Evolutionary conservation across 176 grass and related monocot genomes (phyloP).

Genomic region (Olyra latifolia): DNA sequence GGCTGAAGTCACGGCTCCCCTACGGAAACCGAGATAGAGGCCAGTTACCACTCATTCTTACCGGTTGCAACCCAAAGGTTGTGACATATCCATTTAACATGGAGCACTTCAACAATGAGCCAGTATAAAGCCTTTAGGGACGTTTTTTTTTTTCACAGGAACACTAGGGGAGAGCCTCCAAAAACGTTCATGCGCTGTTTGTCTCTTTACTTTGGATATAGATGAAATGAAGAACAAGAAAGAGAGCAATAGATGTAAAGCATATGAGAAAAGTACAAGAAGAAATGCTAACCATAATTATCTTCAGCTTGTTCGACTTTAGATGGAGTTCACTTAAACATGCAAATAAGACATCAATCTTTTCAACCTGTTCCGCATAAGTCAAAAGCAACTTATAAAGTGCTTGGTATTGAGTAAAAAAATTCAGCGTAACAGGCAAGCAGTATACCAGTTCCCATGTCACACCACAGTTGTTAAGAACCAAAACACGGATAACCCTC

Average conservation of each 20-base stretch:
- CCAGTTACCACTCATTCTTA: too few relatives aligned
- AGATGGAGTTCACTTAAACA: conserved; percentile 74
- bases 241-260: neutral
- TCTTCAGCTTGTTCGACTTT: conserved; percentile 74
- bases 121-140: neutral
- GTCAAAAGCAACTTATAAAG: conserved; percentile 20
- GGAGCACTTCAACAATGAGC: neutral
- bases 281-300: conserved; percentile 57
- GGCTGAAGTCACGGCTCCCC: too few relatives aligned
- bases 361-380: conserved; percentile 72
- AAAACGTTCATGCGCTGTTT: neutral
- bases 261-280: neutral
- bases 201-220: neutral
- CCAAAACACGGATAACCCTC: conserved; percentile 60
- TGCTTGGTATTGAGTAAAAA: conserved; percentile 12
- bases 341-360: conserved; percentile 58
- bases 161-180: neutral
- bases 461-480: conserved; percentile 77
- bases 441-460: conserved; percentile 75
- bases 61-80: too few relatives aligned
- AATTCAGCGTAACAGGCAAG: neutral
- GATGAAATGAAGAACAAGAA: conserved; percentile 10
- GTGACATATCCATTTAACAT: neutral
- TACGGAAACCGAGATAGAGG: too few relatives aligned
- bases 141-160: neutral